Base-by-base conservation (phyloP, 768 basidiomycete genomes). In the Xerocomellus intermedius region DNA sequence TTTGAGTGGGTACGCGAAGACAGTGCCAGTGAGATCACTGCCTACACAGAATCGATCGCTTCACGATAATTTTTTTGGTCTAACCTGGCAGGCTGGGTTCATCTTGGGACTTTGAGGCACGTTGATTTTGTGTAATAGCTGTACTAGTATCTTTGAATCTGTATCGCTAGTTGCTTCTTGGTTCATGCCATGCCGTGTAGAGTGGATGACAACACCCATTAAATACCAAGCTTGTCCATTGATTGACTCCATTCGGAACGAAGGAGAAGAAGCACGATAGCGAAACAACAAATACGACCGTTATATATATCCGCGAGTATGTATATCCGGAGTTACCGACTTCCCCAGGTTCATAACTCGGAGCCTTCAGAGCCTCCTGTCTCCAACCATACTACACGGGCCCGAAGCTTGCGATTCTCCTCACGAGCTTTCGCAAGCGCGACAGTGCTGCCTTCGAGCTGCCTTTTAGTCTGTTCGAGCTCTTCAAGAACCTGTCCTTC, bases 1-100 rank as follows among this genome's bases (percentile, higher is more conserved):
- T 81, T 80, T 5, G 70, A 82, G 60, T 84, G 84, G 83, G 69
- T 83, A 32, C 73, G 73, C 17, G 83, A 81, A 1, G 77, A 79
- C 54, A 69, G 59, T 22, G 51, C 62, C 26, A 70, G 59, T 43
- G 69, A 66, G 35, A 53, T 63, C 55, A 66, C 50, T 24, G 56
- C 66, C 26, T 62, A 69, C 28, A 59, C 59, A 21, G 50, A 54
- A 46, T 54, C 64, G 4, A 59, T n/a, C 3, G 12, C 52, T 51
- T 60, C 55, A 17, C 54, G 55, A 43, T 70, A 26, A 61, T 24
- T 50, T 45, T 54, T n/a, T 30, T 45, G 24, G 37, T 48, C 42
- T 12, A 5, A 47, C 45, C 43, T 38, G 42, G 55, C 37, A 24
- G 52, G 52, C 50, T 48, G 54, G 59, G 30, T 48, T 36, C 13